Evolutionary conservation across 805 yeast species (phyloP).

Genomic region (Saccharomycopsis babjevae): DNA sequence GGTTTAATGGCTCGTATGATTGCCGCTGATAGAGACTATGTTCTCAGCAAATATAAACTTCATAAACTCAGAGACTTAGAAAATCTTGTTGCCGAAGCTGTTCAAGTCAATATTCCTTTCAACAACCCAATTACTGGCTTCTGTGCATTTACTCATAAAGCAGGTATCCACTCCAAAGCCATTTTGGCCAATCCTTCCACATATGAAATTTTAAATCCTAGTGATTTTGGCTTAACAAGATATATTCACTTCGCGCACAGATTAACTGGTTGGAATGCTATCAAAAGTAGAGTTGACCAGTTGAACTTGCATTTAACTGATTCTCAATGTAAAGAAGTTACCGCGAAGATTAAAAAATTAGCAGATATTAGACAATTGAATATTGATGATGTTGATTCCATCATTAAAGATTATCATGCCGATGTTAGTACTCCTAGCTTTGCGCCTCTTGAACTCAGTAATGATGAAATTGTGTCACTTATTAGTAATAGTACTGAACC

Average conservation of each 20-base stretch:
- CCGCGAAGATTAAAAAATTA: slow-evolving; percentile 81
- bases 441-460: slow-evolving; percentile 19
- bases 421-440: slow-evolving; percentile 50
- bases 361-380: slow-evolving; percentile 93
- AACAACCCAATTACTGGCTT: slow-evolving; percentile 98
- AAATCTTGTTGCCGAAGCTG: slow-evolving; percentile 93
- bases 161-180: slow-evolving; percentile 99
- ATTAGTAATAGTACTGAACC: not conserved
- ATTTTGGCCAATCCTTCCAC: slow-evolving; percentile 97
- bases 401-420: slow-evolving; percentile 87
- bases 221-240: slow-evolving; percentile 91
- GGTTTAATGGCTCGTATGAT: slow-evolving; percentile 99
- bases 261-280: slow-evolving; percentile 98
- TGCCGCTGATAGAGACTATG: slow-evolving; percentile 96
- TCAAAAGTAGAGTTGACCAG: slow-evolving; percentile 96
- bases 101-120: slow-evolving; percentile 93
- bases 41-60: slow-evolving; percentile 84
- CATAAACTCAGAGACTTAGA: slow-evolving; percentile 95
- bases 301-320: slow-evolving; percentile 82
- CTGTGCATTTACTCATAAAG: slow-evolving; percentile 99
- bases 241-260: slow-evolving; percentile 97
- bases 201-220: slow-evolving; percentile 91
- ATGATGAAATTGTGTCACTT: slow-evolving; percentile 10
- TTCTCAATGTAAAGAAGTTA: slow-evolving; percentile 90
- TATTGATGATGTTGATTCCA: slow-evolving; percentile 95